Evolutionary conservation across 2,329 filamentous ascomycete genomes (phyloP).

Genomic region (Chalaropsis thielavioides): DNA sequence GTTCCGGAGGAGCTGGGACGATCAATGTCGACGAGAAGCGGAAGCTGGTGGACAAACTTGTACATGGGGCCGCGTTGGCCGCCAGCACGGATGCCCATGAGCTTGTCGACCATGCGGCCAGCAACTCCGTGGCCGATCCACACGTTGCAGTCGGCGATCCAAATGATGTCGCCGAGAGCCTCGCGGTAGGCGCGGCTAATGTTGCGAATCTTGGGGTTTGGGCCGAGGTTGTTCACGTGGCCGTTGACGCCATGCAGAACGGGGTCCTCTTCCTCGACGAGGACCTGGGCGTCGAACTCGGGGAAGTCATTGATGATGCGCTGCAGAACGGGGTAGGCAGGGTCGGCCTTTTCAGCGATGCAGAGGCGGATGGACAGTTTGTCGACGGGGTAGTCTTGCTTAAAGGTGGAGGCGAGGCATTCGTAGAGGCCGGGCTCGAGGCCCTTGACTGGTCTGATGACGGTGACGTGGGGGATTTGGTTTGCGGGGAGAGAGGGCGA

Average conservation of each 20-base stretch:
- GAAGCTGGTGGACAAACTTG: slow-evolving; percentile 93
- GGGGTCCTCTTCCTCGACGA: slow-evolving; percentile 72
- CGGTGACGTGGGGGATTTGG: slow-evolving; percentile 65
- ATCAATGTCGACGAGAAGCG: slow-evolving; percentile 68
- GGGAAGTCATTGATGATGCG: slow-evolving; percentile 61
- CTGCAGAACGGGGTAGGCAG: slow-evolving; percentile 60
- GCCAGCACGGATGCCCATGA: slow-evolving; percentile 52
- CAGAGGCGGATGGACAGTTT: slow-evolving; percentile 74
- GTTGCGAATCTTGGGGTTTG: slow-evolving; percentile 97
- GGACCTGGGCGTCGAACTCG: slow-evolving; percentile 51
- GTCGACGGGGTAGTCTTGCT: slow-evolving; percentile 61
- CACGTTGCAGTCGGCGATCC: slow-evolving; percentile 93
- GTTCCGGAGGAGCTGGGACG: not conserved
- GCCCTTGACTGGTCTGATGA: slow-evolving; percentile 87
- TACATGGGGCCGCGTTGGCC: slow-evolving; percentile 38
- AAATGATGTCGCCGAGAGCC: slow-evolving; percentile 73
- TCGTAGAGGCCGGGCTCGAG: slow-evolving; percentile 82
- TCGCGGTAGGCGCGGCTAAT: slow-evolving; percentile 88
- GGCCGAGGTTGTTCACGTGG: slow-evolving; percentile 51
- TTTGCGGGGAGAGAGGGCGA: slow-evolving; percentile 36
- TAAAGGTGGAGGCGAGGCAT: slow-evolving; percentile 75
- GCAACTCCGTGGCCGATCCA: slow-evolving; percentile 72
- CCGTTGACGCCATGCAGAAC: slow-evolving; percentile 42
- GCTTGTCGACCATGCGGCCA: slow-evolving; percentile 75
- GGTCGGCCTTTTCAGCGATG: slow-evolving; percentile 57